A percentile compares a stretch with the other conserved stretches of the same genome.
phyloP scores from a whole-genome alignment of 768 basidiomycete genomes.

The Tricholoma terreum region DNA sequence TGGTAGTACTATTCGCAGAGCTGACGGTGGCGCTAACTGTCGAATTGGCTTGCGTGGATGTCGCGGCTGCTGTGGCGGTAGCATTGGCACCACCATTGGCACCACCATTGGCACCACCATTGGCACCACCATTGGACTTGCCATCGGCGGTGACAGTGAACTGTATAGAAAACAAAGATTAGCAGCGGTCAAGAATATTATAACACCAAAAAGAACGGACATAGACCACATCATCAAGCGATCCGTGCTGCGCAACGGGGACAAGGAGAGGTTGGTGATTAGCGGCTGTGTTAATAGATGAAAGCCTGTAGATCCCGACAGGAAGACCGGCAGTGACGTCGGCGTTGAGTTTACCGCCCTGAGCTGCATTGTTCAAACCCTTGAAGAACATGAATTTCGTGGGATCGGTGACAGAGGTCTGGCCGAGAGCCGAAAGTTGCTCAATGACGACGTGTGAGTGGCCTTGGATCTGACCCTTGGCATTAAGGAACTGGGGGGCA shows the following conservation, averaged over 20 bases:
- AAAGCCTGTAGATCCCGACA: conserved; percentile 53
- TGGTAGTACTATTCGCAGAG: neutral
- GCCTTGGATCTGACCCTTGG: conserved; percentile 39
- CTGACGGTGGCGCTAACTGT: neutral
- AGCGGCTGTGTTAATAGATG: conserved; percentile 48
- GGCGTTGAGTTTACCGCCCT: conserved; percentile 49
- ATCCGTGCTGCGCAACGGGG: conserved; percentile 48
- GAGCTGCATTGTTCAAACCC: conserved; percentile 48
- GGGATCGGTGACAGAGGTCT: conserved; percentile 45
- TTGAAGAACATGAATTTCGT: conserved; percentile 63
- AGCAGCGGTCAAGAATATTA: neutral
- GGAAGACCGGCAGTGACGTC: conserved; percentile 48
- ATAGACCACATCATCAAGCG: conserved; percentile 46
- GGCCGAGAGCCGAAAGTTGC: conserved; percentile 19
- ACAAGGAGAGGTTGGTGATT: conserved; percentile 52
- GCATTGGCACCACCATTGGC: conserved; percentile 3
- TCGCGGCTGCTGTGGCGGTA: conserved; percentile 9
- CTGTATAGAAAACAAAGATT: conserved; percentile 11
- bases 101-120: conserved; percentile 9
- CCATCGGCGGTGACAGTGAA: conserved; percentile 35
- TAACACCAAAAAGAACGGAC: conserved; percentile 25
- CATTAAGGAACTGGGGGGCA: conserved; percentile 44
- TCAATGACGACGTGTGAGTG: conserved; percentile 49
- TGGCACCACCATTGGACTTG: conserved; percentile 13
- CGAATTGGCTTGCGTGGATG: neutral